Conservation (phyloP, 805 yeast genomes). For the Yarrowia phangngaensis region DNA sequence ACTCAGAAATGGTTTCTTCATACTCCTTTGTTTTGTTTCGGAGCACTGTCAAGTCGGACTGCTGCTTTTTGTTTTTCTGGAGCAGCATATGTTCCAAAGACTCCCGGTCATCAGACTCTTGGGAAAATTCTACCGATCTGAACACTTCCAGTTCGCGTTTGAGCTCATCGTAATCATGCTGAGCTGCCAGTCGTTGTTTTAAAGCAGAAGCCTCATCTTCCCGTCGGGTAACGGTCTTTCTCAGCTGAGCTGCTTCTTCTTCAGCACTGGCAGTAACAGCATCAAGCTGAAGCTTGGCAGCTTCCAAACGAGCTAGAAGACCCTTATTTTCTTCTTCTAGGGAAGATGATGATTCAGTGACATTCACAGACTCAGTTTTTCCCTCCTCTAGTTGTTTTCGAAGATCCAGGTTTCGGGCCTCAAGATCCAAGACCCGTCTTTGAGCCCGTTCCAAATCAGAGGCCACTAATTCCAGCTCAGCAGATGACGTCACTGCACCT, state of each 20-base stretch:
- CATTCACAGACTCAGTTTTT: conserved; percentile 29
- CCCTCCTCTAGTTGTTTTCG: conserved; percentile 58
- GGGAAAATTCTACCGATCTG: conserved; percentile 67
- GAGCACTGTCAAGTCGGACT: conserved; percentile 61
- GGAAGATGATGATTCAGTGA: not conserved
- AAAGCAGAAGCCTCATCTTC: conserved; percentile 49
- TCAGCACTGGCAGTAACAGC: conserved; percentile 34
- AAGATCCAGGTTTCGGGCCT: conserved; percentile 71
- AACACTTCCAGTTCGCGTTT: conserved; percentile 71
- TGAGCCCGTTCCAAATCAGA: conserved; percentile 73
- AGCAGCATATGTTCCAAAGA: conserved; percentile 58
- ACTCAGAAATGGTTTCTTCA: conserved; percentile 41
- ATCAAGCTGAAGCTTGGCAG: conserved; percentile 39
- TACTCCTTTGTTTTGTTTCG: conserved; percentile 57
- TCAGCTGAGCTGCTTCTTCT: conserved; percentile 36
- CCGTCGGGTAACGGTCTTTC: conserved; percentile 4
- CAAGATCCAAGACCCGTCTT: conserved; percentile 63
- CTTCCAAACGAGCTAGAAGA: conserved; percentile 55
- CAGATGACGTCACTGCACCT: conserved; percentile 29
- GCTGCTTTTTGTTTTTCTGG: conserved; percentile 67
- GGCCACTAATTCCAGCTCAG: conserved; percentile 58
- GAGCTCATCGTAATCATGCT: conserved; percentile 73
- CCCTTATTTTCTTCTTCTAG: conserved; percentile 57
- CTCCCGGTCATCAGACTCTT: conserved; percentile 30
- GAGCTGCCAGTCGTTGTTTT: conserved; percentile 48